Conservation (phyloP, 2,329 filamentous ascomycete species). For the Aspergillus piperis region DNA sequence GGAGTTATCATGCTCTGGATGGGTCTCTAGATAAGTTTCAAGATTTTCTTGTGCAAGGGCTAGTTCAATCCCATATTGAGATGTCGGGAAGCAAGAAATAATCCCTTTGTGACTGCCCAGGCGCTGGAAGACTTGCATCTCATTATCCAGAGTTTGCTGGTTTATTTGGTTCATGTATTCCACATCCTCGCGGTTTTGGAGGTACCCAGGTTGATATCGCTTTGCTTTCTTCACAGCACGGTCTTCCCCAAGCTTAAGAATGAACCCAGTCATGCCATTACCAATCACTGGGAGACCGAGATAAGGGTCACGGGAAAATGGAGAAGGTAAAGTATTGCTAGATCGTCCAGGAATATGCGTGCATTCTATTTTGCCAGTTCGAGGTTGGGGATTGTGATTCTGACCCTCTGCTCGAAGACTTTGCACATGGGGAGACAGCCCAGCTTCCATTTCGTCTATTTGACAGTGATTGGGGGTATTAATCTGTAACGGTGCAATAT, state of each 20-base stretch:
- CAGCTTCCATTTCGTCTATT: background rate
- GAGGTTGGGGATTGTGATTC: too few relatives aligned
- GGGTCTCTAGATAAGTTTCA: slow-evolving; percentile 11
- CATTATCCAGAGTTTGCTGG: slow-evolving; percentile 18
- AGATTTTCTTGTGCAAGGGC: slow-evolving; percentile 20
- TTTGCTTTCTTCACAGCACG: slow-evolving; percentile 16
- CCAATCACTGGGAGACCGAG: slow-evolving; percentile 9
- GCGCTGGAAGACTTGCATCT: slow-evolving; percentile 20
- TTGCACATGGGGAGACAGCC: too few relatives aligned
- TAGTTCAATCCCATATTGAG: slow-evolving; percentile 23
- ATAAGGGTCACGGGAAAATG: slow-evolving; percentile 3
- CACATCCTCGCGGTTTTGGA: slow-evolving; percentile 18
- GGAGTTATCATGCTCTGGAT: slow-evolving; percentile 5
- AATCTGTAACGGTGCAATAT: too few relatives aligned
- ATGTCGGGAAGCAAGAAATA: slow-evolving; percentile 17
- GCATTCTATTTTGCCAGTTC: too few relatives aligned
- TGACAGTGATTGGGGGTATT: too few relatives aligned
- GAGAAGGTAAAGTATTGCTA: background rate
- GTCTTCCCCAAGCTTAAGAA: slow-evolving; percentile 7
- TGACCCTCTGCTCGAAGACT: too few relatives aligned
- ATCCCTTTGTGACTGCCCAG: slow-evolving; percentile 21
- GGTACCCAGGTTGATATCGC: background rate
- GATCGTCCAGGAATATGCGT: too few relatives aligned
- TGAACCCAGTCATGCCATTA: slow-evolving; percentile 16
- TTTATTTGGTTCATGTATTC: slow-evolving; percentile 27